These are phyloP conservation scores for Hura crepitans DNA, from an alignment of 441 rosid species.

Conservation along the genomic window DNA sequence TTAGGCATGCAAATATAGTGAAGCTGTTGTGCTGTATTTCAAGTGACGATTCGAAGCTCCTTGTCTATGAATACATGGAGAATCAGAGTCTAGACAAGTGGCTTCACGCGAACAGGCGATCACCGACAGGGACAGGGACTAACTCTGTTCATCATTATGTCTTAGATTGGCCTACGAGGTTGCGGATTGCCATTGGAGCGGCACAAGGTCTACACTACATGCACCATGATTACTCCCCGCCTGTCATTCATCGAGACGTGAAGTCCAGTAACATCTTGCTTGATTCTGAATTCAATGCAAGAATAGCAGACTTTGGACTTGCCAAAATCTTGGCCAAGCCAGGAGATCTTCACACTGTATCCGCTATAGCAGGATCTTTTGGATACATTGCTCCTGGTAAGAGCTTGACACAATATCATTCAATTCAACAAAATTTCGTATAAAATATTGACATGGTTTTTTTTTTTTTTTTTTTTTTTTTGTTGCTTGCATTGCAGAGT, in stretches of 20 bases:
- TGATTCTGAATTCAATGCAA: constrained; percentile 68
- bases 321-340: constrained; percentile 64
- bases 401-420: not conserved
- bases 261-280: constrained; percentile 84
- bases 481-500: constrained; percentile 38
- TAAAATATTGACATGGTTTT: not conserved
- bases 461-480: too few species aligned
- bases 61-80: constrained; percentile 86
- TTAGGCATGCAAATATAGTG: constrained; percentile 75
- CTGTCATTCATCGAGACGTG: constrained; percentile 78
- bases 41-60: constrained; percentile 71
- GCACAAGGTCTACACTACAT: constrained; percentile 81
- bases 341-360: constrained; percentile 64
- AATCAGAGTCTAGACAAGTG: constrained; percentile 77
- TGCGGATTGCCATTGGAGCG: constrained; percentile 75
- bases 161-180: constrained; percentile 61
- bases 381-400: constrained; percentile 95
- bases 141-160: constrained; percentile 19
- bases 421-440: too few species aligned
- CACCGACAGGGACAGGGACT: constrained; percentile 5
- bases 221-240: constrained; percentile 76
- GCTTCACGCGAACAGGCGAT: constrained; percentile 60
- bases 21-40: constrained; percentile 81
- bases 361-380: constrained; percentile 77
- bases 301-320: constrained; percentile 85